Evolutionary conservation across 2,329 filamentous ascomycete genomes (phyloP), one percentile per base, ranked within the genome.

Genomic region (Dothistroma pini): DNA sequence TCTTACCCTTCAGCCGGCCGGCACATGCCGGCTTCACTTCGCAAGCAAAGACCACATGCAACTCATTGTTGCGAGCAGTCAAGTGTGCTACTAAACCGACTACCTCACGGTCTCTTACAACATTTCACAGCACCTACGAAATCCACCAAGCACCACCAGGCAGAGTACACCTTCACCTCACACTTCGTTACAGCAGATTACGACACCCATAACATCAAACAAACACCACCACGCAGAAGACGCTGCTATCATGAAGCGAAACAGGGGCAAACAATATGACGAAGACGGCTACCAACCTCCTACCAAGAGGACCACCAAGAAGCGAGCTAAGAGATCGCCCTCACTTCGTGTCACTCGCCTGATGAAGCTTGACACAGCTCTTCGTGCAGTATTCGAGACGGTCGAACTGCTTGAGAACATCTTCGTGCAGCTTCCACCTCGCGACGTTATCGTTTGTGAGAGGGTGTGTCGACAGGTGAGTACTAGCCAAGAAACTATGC

Each of bases 331-430:
- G 41, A 16, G n/a, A 16, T 4, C 41, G 3, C 41, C 41, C 41
- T 44, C 41, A 19, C 41, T 44, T 44, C 41, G 41, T 44, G 41
- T 44, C 41, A 44, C 41, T 19, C 41, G 41, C 4, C 8, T 44
- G 16, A 44, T 44, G 41, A 44, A 19, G 41, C 4, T 51, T 11
- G 51, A 38, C 12, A 16, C 54, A 22, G 35, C 21, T n/a, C 22
- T 19, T 29, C 48, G 48, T n/a, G 21, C 48, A 10, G 59, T 61
- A 7, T 58, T 61, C 19, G 55, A 48, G 34, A 61, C 55, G 29
- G 54, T 41, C 16, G 59, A 61, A 38, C 55, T 61, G 14, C 41
- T 57, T 1, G 54, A 57, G 50, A 54, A 38, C 25, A 55, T 61
- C 25, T 19, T 61, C 29, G 25, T 14, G 10, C 22, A 56, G 9